phyloP scores from a whole-genome alignment of 371 early-diverging fungal genomes.

The Sporodiniella umbellata region DNA sequence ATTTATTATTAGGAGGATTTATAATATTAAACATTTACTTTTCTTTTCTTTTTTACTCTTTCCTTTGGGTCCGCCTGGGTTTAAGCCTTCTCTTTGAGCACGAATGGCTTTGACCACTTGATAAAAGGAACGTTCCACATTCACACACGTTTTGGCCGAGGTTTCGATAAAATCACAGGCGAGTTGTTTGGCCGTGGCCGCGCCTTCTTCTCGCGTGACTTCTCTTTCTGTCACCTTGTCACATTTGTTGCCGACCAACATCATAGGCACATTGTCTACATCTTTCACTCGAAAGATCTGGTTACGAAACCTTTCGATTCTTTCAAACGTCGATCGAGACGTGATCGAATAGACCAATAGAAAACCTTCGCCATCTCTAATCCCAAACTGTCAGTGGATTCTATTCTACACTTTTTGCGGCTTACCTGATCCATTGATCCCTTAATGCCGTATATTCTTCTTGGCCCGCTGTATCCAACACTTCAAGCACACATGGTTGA shows the following conservation, averaged over 20 bases:
- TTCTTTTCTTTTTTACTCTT: constrained; percentile 36
- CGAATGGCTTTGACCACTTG: constrained; percentile 58
- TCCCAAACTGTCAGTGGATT: too few species aligned
- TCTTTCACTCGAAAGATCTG: constrained; percentile 85
- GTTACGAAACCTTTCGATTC: constrained; percentile 72
- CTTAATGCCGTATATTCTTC: constrained; percentile 84
- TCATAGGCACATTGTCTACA: constrained; percentile 74
- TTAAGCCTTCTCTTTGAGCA: constrained; percentile 39
- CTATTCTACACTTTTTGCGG: too few species aligned
- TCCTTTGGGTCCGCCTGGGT: constrained; percentile 21
- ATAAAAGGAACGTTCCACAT: constrained; percentile 72
- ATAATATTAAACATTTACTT: constrained; percentile 35
- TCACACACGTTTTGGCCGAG: constrained; percentile 78
- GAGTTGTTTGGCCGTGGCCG: constrained; percentile 64
- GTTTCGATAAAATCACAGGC: constrained; percentile 77
- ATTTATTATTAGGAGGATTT: too few species aligned
- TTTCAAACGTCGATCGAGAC: constrained; percentile 78
- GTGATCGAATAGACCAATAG: constrained; percentile 85
- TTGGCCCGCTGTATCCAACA: constrained; percentile 91
- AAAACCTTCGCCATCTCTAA: constrained; percentile 85
- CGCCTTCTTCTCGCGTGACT: constrained; percentile 75
- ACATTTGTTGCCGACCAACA: constrained; percentile 91
- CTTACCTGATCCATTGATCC: constrained; percentile 88
- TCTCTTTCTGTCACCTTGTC: constrained; percentile 77
- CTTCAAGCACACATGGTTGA: constrained; percentile 85